Percentiles rank a stretch among this genome's conserved stretches.
Conservation (phyloP, 2,329 filamentous ascomycete species). For the Fusarium tjaetaba region DNA sequence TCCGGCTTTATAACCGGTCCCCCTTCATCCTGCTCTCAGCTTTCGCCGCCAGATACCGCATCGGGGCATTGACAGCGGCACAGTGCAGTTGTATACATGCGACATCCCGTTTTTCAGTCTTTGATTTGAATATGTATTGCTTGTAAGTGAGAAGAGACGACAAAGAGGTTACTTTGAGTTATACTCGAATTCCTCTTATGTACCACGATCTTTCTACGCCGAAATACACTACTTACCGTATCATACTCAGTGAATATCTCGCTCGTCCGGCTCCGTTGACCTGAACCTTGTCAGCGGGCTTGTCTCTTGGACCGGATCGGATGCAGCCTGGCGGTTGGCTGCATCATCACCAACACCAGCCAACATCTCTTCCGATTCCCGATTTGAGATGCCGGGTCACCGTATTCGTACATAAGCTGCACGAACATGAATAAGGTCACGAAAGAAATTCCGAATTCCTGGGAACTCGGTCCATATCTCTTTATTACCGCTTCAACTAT, state of each 20-base stretch:
- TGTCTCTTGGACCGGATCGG: constrained; percentile 14
- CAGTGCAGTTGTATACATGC: neutral
- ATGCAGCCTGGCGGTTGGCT: constrained; percentile 10
- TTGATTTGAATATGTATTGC: neutral
- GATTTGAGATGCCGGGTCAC: constrained; percentile 28
- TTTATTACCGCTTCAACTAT: neutral
- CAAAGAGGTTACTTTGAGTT: neutral
- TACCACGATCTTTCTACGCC: neutral
- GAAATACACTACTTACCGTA: too few species aligned
- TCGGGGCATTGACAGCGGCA: constrained; percentile 7
- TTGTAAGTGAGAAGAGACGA: neutral
- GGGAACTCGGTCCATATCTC: neutral
- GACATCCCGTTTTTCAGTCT: neutral
- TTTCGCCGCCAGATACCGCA: constrained; percentile 5
- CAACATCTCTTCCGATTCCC: constrained; percentile 17
- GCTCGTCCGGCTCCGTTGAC: constrained; percentile 4
- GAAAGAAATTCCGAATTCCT: neutral
- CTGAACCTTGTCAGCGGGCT: neutral
- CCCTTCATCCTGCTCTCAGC: constrained; percentile 2
- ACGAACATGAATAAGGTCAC: neutral
- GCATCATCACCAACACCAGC: constrained; percentile 13
- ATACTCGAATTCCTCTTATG: too few species aligned
- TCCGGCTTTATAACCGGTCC: constrained; percentile 4
- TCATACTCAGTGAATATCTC: neutral
- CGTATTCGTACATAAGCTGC: constrained; percentile 33